These are phyloP conservation scores for Pleurozium schreberi DNA, from an alignment of 225 moss, liverwort and hornwort genomes.

Conservation along the genomic window DNA sequence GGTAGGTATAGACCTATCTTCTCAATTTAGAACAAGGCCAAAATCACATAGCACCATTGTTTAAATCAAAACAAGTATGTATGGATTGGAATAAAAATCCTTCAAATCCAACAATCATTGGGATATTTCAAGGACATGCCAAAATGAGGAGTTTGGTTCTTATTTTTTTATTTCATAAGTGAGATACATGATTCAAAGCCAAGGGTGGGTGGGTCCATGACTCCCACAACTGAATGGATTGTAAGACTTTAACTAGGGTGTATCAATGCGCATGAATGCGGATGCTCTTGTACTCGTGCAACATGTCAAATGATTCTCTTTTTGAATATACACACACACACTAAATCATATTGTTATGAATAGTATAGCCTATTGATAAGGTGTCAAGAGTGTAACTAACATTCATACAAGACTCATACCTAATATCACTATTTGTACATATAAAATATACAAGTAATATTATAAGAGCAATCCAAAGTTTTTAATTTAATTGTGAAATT, in stretches of 20 bases:
- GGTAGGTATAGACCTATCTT: too few relatives aligned
- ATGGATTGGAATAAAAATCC: too few relatives aligned
- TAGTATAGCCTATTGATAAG: neutral
- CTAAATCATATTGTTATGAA: neutral
- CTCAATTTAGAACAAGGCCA: too few relatives aligned
- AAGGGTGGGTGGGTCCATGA: accelerated
- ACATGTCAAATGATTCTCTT: neutral
- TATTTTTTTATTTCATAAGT: accelerated
- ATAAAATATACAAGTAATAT: too few relatives aligned
- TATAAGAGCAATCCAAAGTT: too few relatives aligned
- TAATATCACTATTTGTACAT: too few relatives aligned
- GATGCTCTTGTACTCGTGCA: neutral
- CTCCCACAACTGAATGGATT: neutral
- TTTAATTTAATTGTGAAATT: too few relatives aligned
- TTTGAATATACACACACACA: neutral
- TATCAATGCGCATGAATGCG: accelerated
- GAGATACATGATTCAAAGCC: accelerated
- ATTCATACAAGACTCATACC: neutral
- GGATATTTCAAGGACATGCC: too few relatives aligned
- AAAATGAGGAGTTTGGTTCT: neutral
- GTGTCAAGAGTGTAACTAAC: neutral
- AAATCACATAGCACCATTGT: too few relatives aligned
- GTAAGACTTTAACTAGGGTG: neutral
- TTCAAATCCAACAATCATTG: too few relatives aligned
- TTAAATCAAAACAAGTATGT: too few relatives aligned